These are phyloP conservation scores for Paxillus ammoniavirescens DNA, from an alignment of 768 basidiomycete species.

Conservation along the genomic window DNA sequence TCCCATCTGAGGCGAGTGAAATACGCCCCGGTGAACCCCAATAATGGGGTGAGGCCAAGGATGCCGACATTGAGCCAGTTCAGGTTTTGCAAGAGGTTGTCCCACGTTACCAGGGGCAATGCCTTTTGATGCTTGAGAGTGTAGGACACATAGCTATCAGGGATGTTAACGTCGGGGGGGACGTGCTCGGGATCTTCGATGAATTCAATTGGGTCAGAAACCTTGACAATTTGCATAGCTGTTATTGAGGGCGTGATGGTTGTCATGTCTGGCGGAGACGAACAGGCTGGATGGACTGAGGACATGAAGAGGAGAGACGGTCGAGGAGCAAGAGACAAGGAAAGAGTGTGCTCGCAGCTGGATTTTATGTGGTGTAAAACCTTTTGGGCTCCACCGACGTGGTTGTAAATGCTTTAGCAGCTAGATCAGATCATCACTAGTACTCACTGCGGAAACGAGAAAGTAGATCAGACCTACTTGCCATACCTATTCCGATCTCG, in stretches of 20 bases:
- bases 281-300: conserved; percentile 18
- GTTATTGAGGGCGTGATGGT: conserved; percentile 9
- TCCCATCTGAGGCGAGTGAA: conserved; percentile 66
- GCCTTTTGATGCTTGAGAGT: conserved; percentile 67
- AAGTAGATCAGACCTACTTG: too few relatives aligned
- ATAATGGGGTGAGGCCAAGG: conserved; percentile 68
- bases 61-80: conserved; percentile 77
- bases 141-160: conserved; percentile 81
- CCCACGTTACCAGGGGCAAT: conserved; percentile 64
- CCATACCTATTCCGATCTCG: too few relatives aligned
- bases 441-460: too few relatives aligned
- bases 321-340: conserved; percentile 19
- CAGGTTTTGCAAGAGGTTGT: conserved; percentile 58
- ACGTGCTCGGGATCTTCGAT: conserved; percentile 27
- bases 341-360: neutral
- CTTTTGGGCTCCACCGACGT: conserved; percentile 28
- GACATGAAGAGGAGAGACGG: conserved; percentile 23
- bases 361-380: conserved; percentile 31
- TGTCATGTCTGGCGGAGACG: conserved; percentile 17
- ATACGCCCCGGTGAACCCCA: conserved; percentile 71
- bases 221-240: conserved; percentile 1
- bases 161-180: conserved; percentile 59
- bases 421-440: too few relatives aligned
- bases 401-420: conserved; percentile 10
- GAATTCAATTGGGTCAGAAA: conserved; percentile 6